Conservation (phyloP, 495 filamentous ascomycete genomes). For the Penicillium ochrochloron region DNA sequence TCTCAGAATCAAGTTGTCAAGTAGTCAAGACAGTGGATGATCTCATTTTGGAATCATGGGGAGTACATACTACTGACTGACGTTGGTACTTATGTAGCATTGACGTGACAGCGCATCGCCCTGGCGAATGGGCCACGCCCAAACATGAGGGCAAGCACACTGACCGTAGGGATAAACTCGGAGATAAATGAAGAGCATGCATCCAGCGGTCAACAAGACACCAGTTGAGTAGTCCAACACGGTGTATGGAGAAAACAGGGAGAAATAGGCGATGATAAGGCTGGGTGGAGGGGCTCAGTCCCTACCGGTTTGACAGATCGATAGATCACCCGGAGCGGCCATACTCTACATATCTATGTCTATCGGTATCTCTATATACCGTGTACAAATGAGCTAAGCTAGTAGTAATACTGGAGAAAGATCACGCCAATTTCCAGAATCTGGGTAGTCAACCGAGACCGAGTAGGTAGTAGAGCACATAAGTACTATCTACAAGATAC, state of each 20-base stretch:
- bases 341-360: background rate
- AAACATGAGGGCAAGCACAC: background rate
- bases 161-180: constrained; percentile 1
- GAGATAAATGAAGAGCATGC: background rate
- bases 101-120: constrained; percentile 1
- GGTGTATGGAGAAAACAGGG: background rate
- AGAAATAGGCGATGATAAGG: constrained; percentile 6
- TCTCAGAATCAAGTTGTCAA: background rate
- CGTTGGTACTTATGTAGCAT: background rate
- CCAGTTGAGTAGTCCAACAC: background rate
- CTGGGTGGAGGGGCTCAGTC: background rate
- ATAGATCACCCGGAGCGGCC: background rate
- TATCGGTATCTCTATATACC: background rate
- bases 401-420: no score
- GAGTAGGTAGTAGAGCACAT: background rate
- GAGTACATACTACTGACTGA: background rate
- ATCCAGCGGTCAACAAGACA: background rate
- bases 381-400: no score
- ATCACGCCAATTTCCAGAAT: background rate
- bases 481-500: no score
- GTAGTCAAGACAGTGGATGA: background rate
- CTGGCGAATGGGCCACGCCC: background rate
- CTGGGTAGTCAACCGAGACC: background rate
- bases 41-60: background rate
- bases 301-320: background rate